These are phyloP conservation scores for Fusarium ambrosium DNA, from an alignment of 2,329 filamentous ascomycete species.

Conservation along the genomic window DNA sequence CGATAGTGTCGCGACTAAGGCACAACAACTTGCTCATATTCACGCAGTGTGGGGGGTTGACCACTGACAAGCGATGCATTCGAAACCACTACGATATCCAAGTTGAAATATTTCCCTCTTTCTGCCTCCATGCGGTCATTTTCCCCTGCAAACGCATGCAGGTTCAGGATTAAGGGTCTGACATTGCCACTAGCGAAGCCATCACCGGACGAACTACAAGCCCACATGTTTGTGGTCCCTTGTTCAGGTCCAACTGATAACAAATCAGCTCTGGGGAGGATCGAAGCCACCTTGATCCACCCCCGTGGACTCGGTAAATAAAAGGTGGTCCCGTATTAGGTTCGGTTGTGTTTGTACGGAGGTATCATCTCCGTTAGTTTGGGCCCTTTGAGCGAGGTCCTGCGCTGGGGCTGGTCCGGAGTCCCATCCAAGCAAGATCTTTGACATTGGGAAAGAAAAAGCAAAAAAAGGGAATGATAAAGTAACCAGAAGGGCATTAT, in stretches of 20 bases:
- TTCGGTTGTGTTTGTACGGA: too few relatives aligned
- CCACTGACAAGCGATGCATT: neutral
- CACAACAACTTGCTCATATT: neutral
- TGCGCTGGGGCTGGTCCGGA: neutral
- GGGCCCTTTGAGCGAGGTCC: too few relatives aligned
- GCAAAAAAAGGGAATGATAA: too few relatives aligned
- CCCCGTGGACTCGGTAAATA: slow-evolving; percentile 2
- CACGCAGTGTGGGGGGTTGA: neutral
- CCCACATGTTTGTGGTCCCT: neutral
- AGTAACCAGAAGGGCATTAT: too few relatives aligned
- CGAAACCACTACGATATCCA: neutral
- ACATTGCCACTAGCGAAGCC: too few relatives aligned
- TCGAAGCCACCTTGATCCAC: neutral
- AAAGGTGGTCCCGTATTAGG: neutral
- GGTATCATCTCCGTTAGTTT: too few relatives aligned
- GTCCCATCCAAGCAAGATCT: neutral
- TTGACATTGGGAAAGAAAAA: too few relatives aligned
- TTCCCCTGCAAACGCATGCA: neutral
- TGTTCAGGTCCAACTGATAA: slow-evolving; percentile 6
- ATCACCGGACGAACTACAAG: too few relatives aligned
- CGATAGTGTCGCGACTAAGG: neutral
- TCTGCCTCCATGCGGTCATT: neutral
- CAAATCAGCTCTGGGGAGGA: slow-evolving; percentile 14
- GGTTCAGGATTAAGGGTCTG: neutral
- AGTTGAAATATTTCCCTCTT: neutral